A percentile compares a stretch with the other conserved stretches of the same genome.
Conservation (phyloP, 2,329 filamentous ascomycete genomes). For the Claviceps fusiformis region DNA sequence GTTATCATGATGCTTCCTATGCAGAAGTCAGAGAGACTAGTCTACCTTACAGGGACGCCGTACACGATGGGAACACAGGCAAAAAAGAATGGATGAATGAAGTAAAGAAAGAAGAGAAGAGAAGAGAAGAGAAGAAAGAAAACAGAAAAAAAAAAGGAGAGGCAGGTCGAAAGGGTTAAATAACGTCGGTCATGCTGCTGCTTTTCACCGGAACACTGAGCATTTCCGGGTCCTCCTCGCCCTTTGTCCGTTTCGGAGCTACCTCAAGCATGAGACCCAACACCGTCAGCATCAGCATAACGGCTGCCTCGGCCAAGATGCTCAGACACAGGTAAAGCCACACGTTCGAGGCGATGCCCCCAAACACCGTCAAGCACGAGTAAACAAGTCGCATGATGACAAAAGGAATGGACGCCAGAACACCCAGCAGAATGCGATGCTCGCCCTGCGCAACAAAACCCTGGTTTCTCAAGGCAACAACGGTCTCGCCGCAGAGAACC, state of each 20-base stretch:
- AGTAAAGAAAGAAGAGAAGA: no score
- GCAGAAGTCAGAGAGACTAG: neutral
- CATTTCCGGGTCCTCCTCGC: neutral
- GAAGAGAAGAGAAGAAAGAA: no score
- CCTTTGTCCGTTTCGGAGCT: neutral
- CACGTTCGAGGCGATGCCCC: conserved; percentile 12
- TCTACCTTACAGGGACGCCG: neutral
- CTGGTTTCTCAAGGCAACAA: conserved; percentile 26
- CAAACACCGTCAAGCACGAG: conserved; percentile 17
- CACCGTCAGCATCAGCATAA: conserved; percentile 12
- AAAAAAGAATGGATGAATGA: no score
- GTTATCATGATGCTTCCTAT: neutral
- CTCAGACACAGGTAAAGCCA: conserved; percentile 20
- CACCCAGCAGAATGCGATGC: conserved; percentile 35
- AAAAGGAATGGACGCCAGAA: conserved; percentile 21
- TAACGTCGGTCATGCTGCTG: neutral
- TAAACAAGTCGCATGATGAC: conserved; percentile 20
- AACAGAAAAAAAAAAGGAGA: no score
- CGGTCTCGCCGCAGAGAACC: conserved; percentile 24
- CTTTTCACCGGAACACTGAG: neutral
- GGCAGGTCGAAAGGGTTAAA: no score
- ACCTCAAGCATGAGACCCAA: neutral
- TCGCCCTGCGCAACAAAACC: conserved; percentile 33
- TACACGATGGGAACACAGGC: neutral
- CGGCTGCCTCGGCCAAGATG: conserved; percentile 21